Evolutionary conservation across 345 rosid species (phyloP), one percentile per base, ranked within the genome.

Genomic region (Carallia brachiata): DNA sequence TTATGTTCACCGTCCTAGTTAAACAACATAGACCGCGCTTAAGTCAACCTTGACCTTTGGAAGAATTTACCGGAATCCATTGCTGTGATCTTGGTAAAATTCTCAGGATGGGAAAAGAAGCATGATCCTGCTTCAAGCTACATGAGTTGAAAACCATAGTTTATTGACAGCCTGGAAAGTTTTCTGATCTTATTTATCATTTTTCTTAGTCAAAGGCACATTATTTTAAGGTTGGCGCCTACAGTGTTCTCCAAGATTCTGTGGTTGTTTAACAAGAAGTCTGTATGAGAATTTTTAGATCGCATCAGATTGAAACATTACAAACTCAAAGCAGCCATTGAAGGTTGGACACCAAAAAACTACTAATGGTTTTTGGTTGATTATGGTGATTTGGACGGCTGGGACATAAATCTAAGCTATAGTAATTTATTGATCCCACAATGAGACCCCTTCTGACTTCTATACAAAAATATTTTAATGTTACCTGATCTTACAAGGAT

Each of bases 281-380:
- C 57, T 40, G 28, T 17, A 9, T 10, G 44, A 44, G 34, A 7
- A 59, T 61, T 58, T n/a, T n/a, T 18, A 61, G 18, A 27, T 0
- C 32, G 27, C 15, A 4, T 56, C 31, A 1, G 8, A 68, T 28
- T 54, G 55, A 61, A 61, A 39, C 16, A 40, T 37, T 27, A 1
- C 9, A 68, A 12, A 62, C 68, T 56, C 72, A 40, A 74, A 62
- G 28, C 60, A 56, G 10, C 66, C 31, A 60, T 39, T 17, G 67
- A 36, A 60, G 62, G 71, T n/a, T 2, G 34, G 62, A 40, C 34
- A 10, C 15, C 12, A 44, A 44, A 44, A 10, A 13, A 44, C 50
- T 12, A 44, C 17, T 13, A 44, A 16, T 12, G 16, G 10, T 44
- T 44, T 44, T 44, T 44, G 12, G 50, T 44, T 12, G 17, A 40